phyloP scores from a whole-genome alignment of 1,284 basidiomycete species.

The Ustilago shanxiensis region DNA sequence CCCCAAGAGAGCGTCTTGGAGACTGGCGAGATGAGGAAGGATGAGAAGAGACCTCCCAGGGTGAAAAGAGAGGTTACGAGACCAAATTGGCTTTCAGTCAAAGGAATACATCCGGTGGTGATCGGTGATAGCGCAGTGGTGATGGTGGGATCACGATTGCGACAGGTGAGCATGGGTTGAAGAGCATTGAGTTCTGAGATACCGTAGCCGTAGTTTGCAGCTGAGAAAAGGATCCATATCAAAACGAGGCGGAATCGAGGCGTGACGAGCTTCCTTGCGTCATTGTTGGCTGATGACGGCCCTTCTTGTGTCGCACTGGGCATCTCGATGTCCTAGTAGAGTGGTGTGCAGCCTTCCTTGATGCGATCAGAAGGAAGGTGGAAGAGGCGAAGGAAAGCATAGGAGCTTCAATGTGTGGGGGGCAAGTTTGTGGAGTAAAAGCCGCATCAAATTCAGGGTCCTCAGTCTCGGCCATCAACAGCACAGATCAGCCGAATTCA shows the following conservation, averaged over 20 bases:
- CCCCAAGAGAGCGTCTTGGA: constrained; percentile 39
- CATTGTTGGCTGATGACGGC: not conserved
- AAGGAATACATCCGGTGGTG: constrained; percentile 43
- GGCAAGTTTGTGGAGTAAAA: constrained; percentile 4
- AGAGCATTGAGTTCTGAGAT: constrained; percentile 67
- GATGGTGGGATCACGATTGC: constrained; percentile 12
- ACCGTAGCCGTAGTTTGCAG: constrained; percentile 65
- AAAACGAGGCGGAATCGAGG: constrained; percentile 45
- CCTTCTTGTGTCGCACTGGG: not conserved
- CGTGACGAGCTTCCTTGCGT: constrained; percentile 22
- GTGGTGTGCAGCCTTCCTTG: not conserved
- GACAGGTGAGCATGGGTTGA: constrained; percentile 56
- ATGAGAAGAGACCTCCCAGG: constrained; percentile 84
- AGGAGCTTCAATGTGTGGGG: not conserved
- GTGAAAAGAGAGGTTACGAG: constrained; percentile 86
- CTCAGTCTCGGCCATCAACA: not conserved
- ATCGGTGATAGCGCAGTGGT: constrained; percentile 17
- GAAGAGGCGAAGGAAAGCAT: not conserved
- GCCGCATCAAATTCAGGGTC: constrained; percentile 11
- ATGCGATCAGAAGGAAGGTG: not conserved
- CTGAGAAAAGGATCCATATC: constrained; percentile 58
- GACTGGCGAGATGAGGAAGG: constrained; percentile 43
- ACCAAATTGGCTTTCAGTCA: constrained; percentile 74
- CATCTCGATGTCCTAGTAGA: not conserved
- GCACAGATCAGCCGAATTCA: constrained; percentile 7